phyloP scores from a whole-genome alignment of 1,284 basidiomycete genomes.

The Vanrija sp. region DNA sequence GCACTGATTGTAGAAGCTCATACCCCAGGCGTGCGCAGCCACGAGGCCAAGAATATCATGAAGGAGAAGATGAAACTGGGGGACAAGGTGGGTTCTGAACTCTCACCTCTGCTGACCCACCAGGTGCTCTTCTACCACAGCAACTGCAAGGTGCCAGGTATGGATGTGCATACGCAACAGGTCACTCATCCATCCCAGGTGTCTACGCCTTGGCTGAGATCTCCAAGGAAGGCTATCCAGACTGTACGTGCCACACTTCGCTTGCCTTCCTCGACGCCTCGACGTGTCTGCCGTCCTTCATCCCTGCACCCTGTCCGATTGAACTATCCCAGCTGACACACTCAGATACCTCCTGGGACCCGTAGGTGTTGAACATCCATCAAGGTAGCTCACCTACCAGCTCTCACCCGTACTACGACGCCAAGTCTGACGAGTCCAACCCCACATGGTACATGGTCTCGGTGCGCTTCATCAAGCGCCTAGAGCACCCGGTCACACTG shows the following conservation, averaged over 20 bases:
- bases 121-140: conserved; percentile 74
- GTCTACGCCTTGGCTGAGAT: conserved; percentile 81
- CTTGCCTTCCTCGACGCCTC: neutral
- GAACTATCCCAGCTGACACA: neutral
- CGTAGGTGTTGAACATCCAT: conserved; percentile 51
- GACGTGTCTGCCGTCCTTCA: neutral
- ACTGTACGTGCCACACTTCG: conserved; percentile 58
- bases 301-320: neutral
- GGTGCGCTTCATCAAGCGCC: conserved; percentile 64
- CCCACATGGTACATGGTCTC: conserved; percentile 92
- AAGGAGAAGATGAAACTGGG: conserved; percentile 76
- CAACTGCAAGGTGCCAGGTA: conserved; percentile 83
- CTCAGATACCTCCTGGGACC: conserved; percentile 82
- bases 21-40: conserved; percentile 58
- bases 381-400: conserved; percentile 1
- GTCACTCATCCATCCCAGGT: conserved; percentile 52
- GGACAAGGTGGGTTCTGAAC: conserved; percentile 60
- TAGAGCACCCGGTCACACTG: conserved; percentile 73
- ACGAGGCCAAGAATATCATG: conserved; percentile 89
- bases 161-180: conserved; percentile 16
- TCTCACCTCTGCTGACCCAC: neutral
- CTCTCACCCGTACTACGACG: conserved; percentile 81
- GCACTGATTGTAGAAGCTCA: neutral
- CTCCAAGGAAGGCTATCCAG: conserved; percentile 78
- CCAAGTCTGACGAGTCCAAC: conserved; percentile 67